A percentile compares a stretch with the other conserved stretches of the same genome.
Evolutionary conservation across 1,139 yeast species (phyloP).

Genomic region (Yamadazyma oceani): DNA sequence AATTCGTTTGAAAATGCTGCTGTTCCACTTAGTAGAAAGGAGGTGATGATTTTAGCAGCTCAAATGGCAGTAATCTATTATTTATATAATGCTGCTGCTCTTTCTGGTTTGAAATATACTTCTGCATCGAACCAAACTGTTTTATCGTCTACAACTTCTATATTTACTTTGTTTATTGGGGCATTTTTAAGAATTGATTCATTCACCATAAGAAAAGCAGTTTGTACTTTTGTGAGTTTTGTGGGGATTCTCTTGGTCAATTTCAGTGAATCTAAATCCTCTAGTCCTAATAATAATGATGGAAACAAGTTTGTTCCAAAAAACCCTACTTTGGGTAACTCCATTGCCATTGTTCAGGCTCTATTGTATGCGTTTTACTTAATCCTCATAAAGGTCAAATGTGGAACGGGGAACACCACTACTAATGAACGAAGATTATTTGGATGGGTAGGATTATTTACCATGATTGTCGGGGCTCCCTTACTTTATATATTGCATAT

Average conservation of each 20-base stretch:
- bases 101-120: slow-evolving; percentile 46
- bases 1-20: slow-evolving; percentile 11
- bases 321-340: slow-evolving; percentile 46
- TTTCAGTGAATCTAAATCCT: slow-evolving; percentile 29
- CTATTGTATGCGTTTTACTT: slow-evolving; percentile 48
- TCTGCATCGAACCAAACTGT: slow-evolving; percentile 56
- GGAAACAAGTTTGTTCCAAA: slow-evolving; percentile 32
- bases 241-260: slow-evolving; percentile 51
- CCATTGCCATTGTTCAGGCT: slow-evolving; percentile 47
- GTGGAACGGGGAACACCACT: slow-evolving; percentile 44
- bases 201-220: slow-evolving; percentile 40
- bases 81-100: slow-evolving; percentile 38
- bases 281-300: slow-evolving; percentile 6
- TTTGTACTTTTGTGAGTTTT: slow-evolving; percentile 46
- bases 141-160: slow-evolving; percentile 51
- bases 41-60: slow-evolving; percentile 36
- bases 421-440: slow-evolving; percentile 50
- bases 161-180: slow-evolving; percentile 51
- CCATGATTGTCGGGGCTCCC: slow-evolving; percentile 41
- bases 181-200: slow-evolving; percentile 38
- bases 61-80: slow-evolving; percentile 45
- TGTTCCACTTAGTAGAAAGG: slow-evolving; percentile 24
- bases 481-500: slow-evolving; percentile 32
- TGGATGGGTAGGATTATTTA: slow-evolving; percentile 46
- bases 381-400: slow-evolving; percentile 40